A percentile compares a stretch with the other conserved stretches of the same genome.
Evolutionary conservation across 257 asterid genomes (phyloP).

Genomic region (Solanum raphanifolium): DNA sequence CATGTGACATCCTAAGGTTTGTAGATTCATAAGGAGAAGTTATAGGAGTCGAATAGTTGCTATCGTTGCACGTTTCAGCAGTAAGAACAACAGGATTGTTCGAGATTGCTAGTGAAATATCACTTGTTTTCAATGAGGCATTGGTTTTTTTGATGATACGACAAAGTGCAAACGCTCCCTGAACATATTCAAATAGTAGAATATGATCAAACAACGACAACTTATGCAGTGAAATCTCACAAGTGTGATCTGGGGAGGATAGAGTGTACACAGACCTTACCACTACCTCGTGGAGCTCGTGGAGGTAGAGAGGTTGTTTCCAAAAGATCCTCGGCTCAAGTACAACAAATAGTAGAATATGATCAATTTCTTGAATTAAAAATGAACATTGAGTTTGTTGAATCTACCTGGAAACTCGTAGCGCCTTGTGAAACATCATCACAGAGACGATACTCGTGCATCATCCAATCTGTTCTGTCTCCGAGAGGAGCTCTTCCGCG

Average conservation of each 20-base stretch:
- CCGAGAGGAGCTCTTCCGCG: conserved; percentile 41
- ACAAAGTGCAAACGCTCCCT: conserved; percentile 33
- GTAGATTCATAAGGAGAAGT: conserved; percentile 24
- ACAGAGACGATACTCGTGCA: conserved; percentile 42
- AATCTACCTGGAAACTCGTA: not conserved
- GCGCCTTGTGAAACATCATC: conserved; percentile 20
- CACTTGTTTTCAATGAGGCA: conserved; percentile 3
- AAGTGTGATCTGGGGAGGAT: fast-evolving
- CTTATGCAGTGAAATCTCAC: not conserved
- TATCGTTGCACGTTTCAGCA: conserved; percentile 9
- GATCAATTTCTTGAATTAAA: not conserved
- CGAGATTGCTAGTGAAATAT: not conserved
- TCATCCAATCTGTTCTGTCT: conserved; percentile 40
- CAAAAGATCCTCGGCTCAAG: not conserved
- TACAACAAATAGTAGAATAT: not conserved
- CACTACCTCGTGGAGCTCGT: not conserved
- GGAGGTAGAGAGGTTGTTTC: not conserved
- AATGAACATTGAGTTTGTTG: not conserved
- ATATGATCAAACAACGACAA: not conserved
- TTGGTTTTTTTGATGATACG: conserved; percentile 26
- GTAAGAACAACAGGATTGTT: not conserved
- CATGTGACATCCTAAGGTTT: conserved; percentile 13
- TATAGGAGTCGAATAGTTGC: conserved; percentile 24
- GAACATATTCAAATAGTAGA: not conserved
- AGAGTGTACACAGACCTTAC: not conserved